Evolutionary conservation across 352 stramenopile species (phyloP), one percentile per base, ranked within the genome.

Genomic region (Phytopythium chamaehyphon): DNA sequence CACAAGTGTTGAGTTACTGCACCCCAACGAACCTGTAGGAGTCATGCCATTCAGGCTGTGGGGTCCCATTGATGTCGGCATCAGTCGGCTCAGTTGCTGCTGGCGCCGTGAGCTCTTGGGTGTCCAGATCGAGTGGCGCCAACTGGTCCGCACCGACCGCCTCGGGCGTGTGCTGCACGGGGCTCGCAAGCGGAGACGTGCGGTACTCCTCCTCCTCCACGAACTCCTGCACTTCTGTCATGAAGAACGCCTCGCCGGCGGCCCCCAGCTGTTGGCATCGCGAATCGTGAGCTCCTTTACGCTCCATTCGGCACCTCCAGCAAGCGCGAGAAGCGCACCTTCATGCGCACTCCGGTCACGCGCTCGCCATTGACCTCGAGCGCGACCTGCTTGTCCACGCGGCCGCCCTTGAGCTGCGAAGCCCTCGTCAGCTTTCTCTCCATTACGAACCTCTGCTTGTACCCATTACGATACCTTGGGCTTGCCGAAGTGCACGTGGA

Each of bases 401-500:
- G 46, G 9, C 28, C 56, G 7, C 35, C 35, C 48, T 69, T 66
- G 39, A 75, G 59, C 66, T 75, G 31, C 28, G 23, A 6, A 4
- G 57, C 18, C 14, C 19, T 14, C 2, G 18, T 31, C 11, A 40
- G 15, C 28, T 18, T 18, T n/a, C n/a, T 28, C 24, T 40, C 33
- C n/a, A n/a, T n/a, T 9, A 33, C 28, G 28, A 33, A 42, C 54
- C 40, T n/a, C n/a, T n/a, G n/a, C n/a, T n/a, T n/a, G n/a, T n/a
- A n/a, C n/a, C n/a, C n/a, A n/a, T n/a, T n/a, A n/a, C n/a, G n/a
- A n/a, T 9, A 81, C 57, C 57, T 82, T 77, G 39, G 66, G 26
- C 51, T 66, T 69, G 46, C 78, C 83, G 46, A 96, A 96, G 45
- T 90, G 78, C 28, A 93, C 83, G 59, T 90, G 76, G 64, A 93